Evolutionary conservation across 306 rosid species (phyloP), one percentile per base, ranked within the genome.

Genomic region (Glycyrrhiza uralensis): DNA sequence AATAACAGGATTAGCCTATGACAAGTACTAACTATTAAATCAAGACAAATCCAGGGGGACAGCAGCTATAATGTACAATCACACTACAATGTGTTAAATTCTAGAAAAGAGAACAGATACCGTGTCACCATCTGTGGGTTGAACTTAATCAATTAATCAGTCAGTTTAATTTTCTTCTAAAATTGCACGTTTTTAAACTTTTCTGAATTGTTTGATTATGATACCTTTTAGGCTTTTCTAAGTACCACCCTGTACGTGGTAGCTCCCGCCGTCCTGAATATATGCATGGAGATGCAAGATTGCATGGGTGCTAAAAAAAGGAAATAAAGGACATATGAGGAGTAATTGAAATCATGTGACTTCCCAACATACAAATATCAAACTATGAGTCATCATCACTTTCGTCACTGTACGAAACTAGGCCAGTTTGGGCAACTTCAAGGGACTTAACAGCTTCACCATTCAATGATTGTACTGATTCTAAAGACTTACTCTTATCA

Each of bases 331-430:
- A 18, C 23, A 42, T 9, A 56, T 29, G 50, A 56, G 19, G 67
- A 49, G 4, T 7, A 52, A 38, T 28, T 41, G 4, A 35, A 67
- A 51, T 23, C 35, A 63, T 28, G 8, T 60, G 42, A 57, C 49
- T 49, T 41, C 55, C 28, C 50, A 4, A 28, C 11, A 36, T 35
- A 79, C 35, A 66, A 30, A 69, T 15, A 62, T 32, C 32, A 72
- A 56, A 63, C 56, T 30, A 58, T 79, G 56, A 84, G 45, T 87
- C 88, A 46, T 85, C 96, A 17, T 94, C 98, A 70, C 96, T 91
- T 60, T 86, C 98, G 11, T 89, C 97, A 79, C 97, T 91, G 62
- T 94, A 94, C 13, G 96, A 85, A 76, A 91, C 97, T 46, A 94
- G 86, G 51, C 90, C 83, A 39, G 70, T 83, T 44, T 7, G 67